These are phyloP conservation scores for Phoma herbarum DNA, from an alignment of 2,329 filamentous ascomycete genomes.

Conservation along the genomic window DNA sequence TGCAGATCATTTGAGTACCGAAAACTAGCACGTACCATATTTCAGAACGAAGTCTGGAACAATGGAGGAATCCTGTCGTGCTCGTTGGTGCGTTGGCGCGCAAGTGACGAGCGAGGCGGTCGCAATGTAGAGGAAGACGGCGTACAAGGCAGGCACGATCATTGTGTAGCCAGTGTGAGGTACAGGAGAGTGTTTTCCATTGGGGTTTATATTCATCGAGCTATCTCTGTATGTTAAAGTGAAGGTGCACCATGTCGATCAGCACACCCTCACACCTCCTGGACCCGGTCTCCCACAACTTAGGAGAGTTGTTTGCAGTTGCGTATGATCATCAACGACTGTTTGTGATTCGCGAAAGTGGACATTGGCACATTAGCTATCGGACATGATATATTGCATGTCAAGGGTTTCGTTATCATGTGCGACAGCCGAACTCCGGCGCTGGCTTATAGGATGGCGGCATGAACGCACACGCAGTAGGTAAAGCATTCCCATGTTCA, in stretches of 20 bases:
- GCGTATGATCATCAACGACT: not conserved
- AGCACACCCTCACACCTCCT: not conserved
- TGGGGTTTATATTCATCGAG: not conserved
- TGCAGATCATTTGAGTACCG: not conserved
- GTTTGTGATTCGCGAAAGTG: slow-evolving; percentile 4
- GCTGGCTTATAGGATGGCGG: slow-evolving; percentile 8
- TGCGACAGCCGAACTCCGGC: not conserved
- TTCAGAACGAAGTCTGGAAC: slow-evolving; percentile 51
- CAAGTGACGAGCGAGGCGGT: slow-evolving; percentile 14
- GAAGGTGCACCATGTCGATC: not conserved
- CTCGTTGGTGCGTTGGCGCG: slow-evolving; percentile 29
- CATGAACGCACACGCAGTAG: slow-evolving; percentile 3
- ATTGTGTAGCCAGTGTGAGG: not conserved
- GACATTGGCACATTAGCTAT: not conserved
- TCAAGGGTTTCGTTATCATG: not conserved
- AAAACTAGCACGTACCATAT: slow-evolving; percentile 43
- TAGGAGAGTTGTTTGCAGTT: no score
- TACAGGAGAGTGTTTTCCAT: no score
- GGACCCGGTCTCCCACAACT: not conserved
- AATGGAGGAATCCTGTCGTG: slow-evolving; percentile 33
- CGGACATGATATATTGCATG: slow-evolving; percentile 1
- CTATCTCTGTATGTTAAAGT: not conserved
- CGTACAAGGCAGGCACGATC: not conserved
- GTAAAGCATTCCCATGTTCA: not conserved
- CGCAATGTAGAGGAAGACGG: not conserved